Evolutionary conservation across 2,329 filamentous ascomycete species (phyloP), one percentile per base, ranked within the genome.

Genomic region (Aspergillus spinulosporus): DNA sequence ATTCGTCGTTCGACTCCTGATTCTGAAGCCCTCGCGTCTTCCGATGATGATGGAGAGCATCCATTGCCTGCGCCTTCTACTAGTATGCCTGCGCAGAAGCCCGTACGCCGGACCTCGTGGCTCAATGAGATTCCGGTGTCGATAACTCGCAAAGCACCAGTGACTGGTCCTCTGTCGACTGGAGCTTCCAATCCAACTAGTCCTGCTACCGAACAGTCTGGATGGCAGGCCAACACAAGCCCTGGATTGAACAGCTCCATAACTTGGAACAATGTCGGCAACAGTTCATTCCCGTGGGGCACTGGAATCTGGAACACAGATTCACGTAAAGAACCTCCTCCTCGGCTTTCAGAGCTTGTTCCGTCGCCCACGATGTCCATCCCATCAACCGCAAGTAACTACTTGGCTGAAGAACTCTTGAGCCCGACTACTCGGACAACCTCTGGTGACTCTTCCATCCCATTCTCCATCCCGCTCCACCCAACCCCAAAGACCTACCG

Each of bases 401-500:
- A 79, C 77, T 46, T 80, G 79, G 68, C 83, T 82, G 64, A 81
- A 72, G 64, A 81, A 72, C 34, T 77, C 78, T 42, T 87, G 80
- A 63, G 85, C 62, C 77, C 70, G 43, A 74, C 76, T 9, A 69
- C 75, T 56, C 72, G 73, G 57, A 71, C 76, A 51, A 69, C 76
- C 57, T 66, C 76, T 57, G 76, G 74, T 32, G 82, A 93, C 60
- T 74, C 79, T 6, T 69, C 78, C 5, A 89, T 96, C 52, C 90
- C 91, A 1, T 96, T 96, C 67, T 83, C 89, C 5, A 95, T 96
- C 63, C 92, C 92, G 3, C 80, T 96, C 15, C 90, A 96, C 61
- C 92, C 93, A 0, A 94, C 90, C 0, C 90, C 90, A 1, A 97
- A 97, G 74, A 92, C 90, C 1, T 94, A 96, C 66, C 87, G 94